phyloP scores from a whole-genome alignment of 2,329 filamentous ascomycete species.

The Ambrosiella beaveri region DNA sequence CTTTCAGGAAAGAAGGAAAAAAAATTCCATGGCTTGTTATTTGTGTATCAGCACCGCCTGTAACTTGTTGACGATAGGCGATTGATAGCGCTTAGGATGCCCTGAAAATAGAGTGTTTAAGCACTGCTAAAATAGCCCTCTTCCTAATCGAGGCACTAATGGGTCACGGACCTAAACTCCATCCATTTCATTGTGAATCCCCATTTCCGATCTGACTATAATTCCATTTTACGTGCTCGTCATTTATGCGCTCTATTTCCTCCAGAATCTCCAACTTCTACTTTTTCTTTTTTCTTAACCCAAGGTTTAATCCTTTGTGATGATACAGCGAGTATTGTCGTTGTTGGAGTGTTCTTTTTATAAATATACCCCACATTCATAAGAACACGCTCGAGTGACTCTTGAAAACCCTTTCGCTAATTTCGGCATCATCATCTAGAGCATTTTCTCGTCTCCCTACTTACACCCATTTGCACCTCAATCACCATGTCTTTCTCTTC shows the following conservation, averaged over 20 bases:
- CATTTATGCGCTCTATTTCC: background rate
- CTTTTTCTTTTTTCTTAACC: background rate
- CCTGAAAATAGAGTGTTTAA: background rate
- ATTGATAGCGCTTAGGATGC: background rate
- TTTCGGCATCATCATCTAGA: background rate
- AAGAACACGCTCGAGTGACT: background rate
- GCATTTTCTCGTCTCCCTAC: background rate
- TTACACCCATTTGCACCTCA: background rate
- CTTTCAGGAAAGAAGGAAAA: background rate
- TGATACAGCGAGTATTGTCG: background rate
- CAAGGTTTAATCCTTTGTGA: background rate
- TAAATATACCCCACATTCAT: background rate
- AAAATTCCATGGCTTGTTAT: background rate
- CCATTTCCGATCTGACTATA: too few relatives aligned
- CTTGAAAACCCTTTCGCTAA: background rate
- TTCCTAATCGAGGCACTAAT: too few relatives aligned
- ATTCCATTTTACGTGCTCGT: too few relatives aligned
- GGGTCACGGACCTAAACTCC: too few relatives aligned
- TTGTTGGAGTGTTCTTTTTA: background rate
- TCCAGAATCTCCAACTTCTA: background rate
- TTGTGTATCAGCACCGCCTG: background rate
- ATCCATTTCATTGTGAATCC: too few relatives aligned
- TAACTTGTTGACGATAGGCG: background rate
- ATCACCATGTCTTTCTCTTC: constrained; percentile 47
- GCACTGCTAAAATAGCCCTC: background rate